Conservation (phyloP, 768 basidiomycete species). For the Hygrocybe coccinea region DNA sequence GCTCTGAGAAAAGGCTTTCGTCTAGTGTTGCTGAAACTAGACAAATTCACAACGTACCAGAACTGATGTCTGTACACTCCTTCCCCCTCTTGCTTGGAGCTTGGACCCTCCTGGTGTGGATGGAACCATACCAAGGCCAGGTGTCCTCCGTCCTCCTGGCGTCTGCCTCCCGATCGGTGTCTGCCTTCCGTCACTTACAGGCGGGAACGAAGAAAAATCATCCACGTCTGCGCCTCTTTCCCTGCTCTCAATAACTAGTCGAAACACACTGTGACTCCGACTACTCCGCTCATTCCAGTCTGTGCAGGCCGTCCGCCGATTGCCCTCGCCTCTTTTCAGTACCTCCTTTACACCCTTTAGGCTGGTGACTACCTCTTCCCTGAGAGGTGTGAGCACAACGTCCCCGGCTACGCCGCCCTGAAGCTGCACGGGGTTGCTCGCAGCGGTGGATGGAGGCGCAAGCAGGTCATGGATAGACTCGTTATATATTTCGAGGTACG, state of each 20-base stretch:
- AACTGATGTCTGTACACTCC: constrained; percentile 74
- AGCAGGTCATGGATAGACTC: constrained; percentile 84
- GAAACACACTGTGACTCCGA: constrained; percentile 90
- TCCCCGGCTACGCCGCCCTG: constrained; percentile 61
- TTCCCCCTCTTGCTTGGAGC: constrained; percentile 71
- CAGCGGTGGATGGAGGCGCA: constrained; percentile 54
- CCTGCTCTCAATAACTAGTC: constrained; percentile 86
- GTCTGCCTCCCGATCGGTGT: constrained; percentile 41
- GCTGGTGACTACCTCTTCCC: constrained; percentile 92
- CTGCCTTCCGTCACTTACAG: constrained; percentile 23
- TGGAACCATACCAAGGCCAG: constrained; percentile 31
- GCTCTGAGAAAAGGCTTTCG: constrained; percentile 44
- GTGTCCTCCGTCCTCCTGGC: constrained; percentile 44
- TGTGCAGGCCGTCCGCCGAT: constrained; percentile 89
- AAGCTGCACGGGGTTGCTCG: constrained; percentile 63
- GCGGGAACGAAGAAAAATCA: constrained; percentile 32
- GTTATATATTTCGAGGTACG: constrained; percentile 98
- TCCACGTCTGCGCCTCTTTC: constrained; percentile 45
- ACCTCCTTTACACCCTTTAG: constrained; percentile 83
- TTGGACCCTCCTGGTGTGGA: constrained; percentile 45
- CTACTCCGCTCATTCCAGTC: constrained; percentile 98
- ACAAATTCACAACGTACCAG: constrained; percentile 43
- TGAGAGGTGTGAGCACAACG: constrained; percentile 65
- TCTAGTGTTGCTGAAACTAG: constrained; percentile 2
- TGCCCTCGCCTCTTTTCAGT: constrained; percentile 77